A percentile compares a stretch with the other conserved stretches of the same genome.
Evolutionary conservation across 208 protist species (phyloP).

Genomic region (Acanthamoeba triangularis): DNA sequence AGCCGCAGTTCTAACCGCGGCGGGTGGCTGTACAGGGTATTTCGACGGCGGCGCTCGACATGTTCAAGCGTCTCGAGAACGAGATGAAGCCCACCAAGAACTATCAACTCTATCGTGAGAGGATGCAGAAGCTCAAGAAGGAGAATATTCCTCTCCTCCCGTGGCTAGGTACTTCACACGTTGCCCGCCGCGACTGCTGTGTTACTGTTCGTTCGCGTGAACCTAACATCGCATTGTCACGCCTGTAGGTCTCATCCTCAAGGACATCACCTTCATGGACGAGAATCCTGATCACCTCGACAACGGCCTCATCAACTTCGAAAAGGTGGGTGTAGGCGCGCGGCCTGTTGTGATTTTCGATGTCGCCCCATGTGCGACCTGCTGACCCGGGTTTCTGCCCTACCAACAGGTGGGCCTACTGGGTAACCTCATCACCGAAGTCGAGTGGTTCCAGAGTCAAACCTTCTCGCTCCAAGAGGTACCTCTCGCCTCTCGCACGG

Average conservation of each 20-base stretch:
- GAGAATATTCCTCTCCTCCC: conserved; percentile 1
- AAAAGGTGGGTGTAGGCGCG: neutral
- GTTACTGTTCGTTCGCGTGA: neutral
- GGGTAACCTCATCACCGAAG: conserved; percentile 29
- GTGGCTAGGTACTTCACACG: neutral
- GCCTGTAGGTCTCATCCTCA: conserved; percentile 32
- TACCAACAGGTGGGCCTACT: conserved; percentile 30
- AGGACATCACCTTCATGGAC: conserved; percentile 68
- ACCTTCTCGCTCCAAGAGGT: conserved; percentile 33
- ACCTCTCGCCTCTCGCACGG: neutral
- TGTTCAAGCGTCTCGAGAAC: conserved; percentile 52
- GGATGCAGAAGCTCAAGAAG: conserved; percentile 12
- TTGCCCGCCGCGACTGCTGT: neutral
- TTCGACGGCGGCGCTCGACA: neutral
- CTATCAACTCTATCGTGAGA: conserved; percentile 45
- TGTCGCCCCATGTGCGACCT: neutral
- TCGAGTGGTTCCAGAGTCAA: conserved; percentile 39
- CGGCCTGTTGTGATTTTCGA: neutral
- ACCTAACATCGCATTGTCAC: neutral
- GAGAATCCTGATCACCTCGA: conserved; percentile 54
- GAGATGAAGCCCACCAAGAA: conserved; percentile 70
- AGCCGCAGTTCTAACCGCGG: neutral
- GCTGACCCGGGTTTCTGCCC: neutral
- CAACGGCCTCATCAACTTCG: conserved; percentile 67
- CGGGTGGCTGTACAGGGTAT: conserved; percentile 8